Conservation (phyloP, 345 rosid genomes). For the Arabidopsis thaliana region DNA sequence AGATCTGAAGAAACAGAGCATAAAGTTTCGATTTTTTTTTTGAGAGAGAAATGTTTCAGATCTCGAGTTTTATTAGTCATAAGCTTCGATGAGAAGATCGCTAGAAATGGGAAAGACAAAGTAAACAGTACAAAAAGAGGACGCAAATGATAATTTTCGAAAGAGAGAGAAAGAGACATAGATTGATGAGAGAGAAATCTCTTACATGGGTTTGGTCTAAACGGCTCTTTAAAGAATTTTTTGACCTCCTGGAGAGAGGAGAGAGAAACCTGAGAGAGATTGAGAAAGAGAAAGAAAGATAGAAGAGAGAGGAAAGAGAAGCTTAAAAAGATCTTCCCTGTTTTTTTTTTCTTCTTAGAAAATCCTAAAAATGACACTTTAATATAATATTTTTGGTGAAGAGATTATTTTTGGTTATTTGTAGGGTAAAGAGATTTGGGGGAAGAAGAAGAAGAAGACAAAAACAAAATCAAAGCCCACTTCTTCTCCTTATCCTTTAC, state of each 20-base stretch:
- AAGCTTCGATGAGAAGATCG: not conserved
- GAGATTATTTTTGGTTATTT: conserved; percentile 7
- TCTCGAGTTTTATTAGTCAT: no score
- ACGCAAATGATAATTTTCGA: conserved; percentile 49
- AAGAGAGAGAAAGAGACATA: conserved; percentile 48
- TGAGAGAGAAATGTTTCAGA: no score
- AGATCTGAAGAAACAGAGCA: conserved; percentile 52
- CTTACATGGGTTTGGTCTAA: conserved; percentile 72
- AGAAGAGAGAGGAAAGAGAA: conserved; percentile 49
- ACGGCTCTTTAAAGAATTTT: conserved; percentile 87
- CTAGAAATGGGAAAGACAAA: conserved; percentile 40
- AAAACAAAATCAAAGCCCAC: conserved; percentile 24
- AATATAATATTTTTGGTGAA: not conserved
- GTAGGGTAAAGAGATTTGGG: conserved; percentile 11
- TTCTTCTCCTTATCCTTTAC: not conserved
- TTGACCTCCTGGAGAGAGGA: conserved; percentile 66
- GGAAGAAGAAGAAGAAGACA: not conserved
- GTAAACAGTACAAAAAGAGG: conserved; percentile 46
- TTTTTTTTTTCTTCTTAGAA: not conserved
- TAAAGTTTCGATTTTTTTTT: not conserved
- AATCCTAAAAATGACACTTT: conserved; percentile 8
- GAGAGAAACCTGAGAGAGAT: conserved; percentile 53
- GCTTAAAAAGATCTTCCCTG: conserved; percentile 42
- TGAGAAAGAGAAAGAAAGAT: conserved; percentile 47
- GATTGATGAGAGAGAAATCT: conserved; percentile 77